Percentiles rank a stretch among this genome's conserved stretches.
These are phyloP conservation scores for Chaetomiaceae sp. DNA, from an alignment of 2,329 filamentous ascomycete species.

Conservation along the genomic window DNA sequence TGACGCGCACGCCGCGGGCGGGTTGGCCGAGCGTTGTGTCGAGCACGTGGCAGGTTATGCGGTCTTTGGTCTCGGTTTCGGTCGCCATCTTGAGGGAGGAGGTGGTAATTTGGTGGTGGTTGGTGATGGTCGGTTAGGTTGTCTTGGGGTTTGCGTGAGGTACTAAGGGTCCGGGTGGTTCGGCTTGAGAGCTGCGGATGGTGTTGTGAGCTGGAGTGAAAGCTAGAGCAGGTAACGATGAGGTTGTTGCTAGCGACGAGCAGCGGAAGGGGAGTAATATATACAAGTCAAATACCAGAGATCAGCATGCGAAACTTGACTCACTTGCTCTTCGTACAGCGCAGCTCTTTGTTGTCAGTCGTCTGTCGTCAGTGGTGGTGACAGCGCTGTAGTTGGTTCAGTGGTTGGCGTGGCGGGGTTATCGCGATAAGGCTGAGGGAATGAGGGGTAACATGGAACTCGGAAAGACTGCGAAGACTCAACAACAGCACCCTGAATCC, in stretches of 20 bases:
- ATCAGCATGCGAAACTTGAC: no score
- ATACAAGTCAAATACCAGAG: no score
- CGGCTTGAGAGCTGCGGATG: no score
- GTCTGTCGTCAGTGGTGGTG: not conserved
- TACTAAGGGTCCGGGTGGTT: no score
- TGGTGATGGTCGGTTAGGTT: no score
- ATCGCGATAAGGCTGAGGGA: slow-evolving; percentile 10
- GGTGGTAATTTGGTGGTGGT: not conserved
- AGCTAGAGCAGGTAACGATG: no score
- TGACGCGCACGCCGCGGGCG: slow-evolving; percentile 59
- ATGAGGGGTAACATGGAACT: not conserved
- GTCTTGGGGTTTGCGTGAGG: no score
- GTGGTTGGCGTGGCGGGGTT: slow-evolving; percentile 3
- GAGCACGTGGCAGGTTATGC: slow-evolving; percentile 82
- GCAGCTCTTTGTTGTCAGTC: not conserved
- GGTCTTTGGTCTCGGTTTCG: slow-evolving; percentile 46
- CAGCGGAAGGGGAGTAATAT: no score
- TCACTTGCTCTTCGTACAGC: no score
- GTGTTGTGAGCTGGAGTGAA: no score
- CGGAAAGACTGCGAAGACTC: not conserved
- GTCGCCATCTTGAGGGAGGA: not conserved
- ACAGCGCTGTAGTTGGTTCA: not conserved
- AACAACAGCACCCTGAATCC: no score
- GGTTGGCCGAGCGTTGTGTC: slow-evolving; percentile 72
- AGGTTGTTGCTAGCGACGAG: no score